phyloP scores from a whole-genome alignment of 2,329 filamentous ascomycete genomes.

The Leptographium radiaticola region DNA sequence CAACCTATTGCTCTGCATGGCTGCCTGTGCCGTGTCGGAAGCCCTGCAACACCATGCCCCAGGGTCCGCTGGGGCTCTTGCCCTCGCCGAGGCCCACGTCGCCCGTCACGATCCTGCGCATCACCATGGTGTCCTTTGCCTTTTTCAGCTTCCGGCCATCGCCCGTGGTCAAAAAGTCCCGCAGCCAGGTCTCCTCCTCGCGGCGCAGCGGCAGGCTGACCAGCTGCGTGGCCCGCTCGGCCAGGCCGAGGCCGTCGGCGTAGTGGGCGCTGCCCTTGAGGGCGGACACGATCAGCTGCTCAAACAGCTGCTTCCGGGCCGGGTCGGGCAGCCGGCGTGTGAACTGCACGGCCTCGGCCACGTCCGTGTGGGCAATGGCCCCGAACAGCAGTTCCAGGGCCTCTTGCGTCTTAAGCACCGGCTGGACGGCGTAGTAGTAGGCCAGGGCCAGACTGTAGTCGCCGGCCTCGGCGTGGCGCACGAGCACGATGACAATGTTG shows the following conservation, averaged over 20 bases:
- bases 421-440: slow-evolving; percentile 66
- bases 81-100: slow-evolving; percentile 35
- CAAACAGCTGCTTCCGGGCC: slow-evolving; percentile 52
- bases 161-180: slow-evolving; percentile 51
- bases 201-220: slow-evolving; percentile 59
- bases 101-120: slow-evolving; percentile 59
- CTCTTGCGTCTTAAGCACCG: slow-evolving; percentile 50
- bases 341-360: slow-evolving; percentile 64
- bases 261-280: slow-evolving; percentile 22
- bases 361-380: slow-evolving; percentile 51
- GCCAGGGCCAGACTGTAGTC: slow-evolving; percentile 57
- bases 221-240: slow-evolving; percentile 52
- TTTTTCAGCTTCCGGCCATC: slow-evolving; percentile 51
- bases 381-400: slow-evolving; percentile 56
- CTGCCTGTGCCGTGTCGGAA: slow-evolving; percentile 31
- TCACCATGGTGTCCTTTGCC: slow-evolving; percentile 60
- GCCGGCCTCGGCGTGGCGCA: slow-evolving; percentile 43
- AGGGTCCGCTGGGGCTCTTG: slow-evolving; percentile 29
- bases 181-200: slow-evolving; percentile 63
- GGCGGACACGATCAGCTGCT: slow-evolving; percentile 48
- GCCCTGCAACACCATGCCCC: slow-evolving; percentile 37
- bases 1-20: slow-evolving; percentile 12
- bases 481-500: slow-evolving; percentile 61
- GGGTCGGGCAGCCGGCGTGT: slow-evolving; percentile 50
- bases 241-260: slow-evolving; percentile 18